Base-by-base conservation (phyloP, 768 basidiomycete species). In the Pulveroboletus sp. region DNA sequence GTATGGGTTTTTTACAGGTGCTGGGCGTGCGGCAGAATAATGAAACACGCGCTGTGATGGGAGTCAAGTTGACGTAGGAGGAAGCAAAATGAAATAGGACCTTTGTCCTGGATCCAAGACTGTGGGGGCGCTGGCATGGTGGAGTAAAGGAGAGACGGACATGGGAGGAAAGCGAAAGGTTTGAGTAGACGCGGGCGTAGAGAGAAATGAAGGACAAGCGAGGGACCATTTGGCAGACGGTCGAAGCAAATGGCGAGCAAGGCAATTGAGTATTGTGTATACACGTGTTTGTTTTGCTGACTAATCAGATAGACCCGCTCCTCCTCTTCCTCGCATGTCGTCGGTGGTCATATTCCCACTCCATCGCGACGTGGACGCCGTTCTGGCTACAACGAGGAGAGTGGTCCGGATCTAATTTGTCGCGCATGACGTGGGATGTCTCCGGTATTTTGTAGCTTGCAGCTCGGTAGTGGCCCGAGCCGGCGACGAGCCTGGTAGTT, bases 1-100 rank as follows among this genome's bases (percentile, higher is more conserved):
- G 68, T 99, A 99, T 2, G 97, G 97, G 65, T 91, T 85, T 68
- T 89, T 94, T 16, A 78, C 65, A 8, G 80, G 77, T 23, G 74
- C 73, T 46, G 71, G 67, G 37, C 65, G 61, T 19, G 78, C 69
- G 20, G 74, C 60, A 21, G 91, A 83, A 7, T 84, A 74, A 71
- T 95, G 93, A 61, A 97, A 79, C 13, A 73, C 58, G 57, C 91
- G 87, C 90, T 94, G 57, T 3, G 58, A 44, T 17, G 39, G 44
- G 41, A 49, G 39, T 70, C 53, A 62, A n/a, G 35, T 39, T 45
- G 57, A 49, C 42, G 52, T 47, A 44, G 45, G 40, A 40, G 35
- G 21, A 2, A 20, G 40, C 35, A n/a, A 38, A 47, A 53, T 49
- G 27, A 47, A 53, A 52, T 52, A 56, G 47, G 63, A 80, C 78